Evolutionary conservation across 495 filamentous ascomycete species (phyloP).

Genomic region (Durotheca rogersii): DNA sequence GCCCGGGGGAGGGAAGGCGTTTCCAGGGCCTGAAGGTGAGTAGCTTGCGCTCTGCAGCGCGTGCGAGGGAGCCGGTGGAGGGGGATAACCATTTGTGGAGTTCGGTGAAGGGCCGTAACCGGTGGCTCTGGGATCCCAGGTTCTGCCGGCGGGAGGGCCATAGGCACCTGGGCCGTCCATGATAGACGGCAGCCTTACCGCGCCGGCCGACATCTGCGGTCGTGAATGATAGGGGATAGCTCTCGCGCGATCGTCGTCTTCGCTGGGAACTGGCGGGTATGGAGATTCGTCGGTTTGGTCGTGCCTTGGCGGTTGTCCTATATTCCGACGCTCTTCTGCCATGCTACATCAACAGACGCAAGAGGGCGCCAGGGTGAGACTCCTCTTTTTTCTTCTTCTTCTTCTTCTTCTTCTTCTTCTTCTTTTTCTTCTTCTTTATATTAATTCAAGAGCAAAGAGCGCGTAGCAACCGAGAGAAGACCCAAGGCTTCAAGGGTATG

Average conservation of each 20-base stretch:
- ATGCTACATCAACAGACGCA: slow-evolving; percentile 39
- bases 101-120: slow-evolving; percentile 28
- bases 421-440: too few relatives aligned
- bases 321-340: slow-evolving; percentile 45
- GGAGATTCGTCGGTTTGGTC: slow-evolving; percentile 41
- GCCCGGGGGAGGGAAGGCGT: slow-evolving; percentile 24
- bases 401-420: too few relatives aligned
- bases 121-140: slow-evolving; percentile 20
- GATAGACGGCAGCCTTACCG: slow-evolving; percentile 43
- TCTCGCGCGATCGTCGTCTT: slow-evolving; percentile 46
- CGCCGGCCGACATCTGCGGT: slow-evolving; percentile 32
- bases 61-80: slow-evolving; percentile 21
- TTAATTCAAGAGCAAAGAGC: slow-evolving; percentile 14
- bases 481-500: slow-evolving; percentile 6
- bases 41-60: slow-evolving; percentile 19
- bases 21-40: slow-evolving; percentile 25
- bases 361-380: slow-evolving; percentile 30
- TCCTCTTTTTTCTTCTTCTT: too few relatives aligned
- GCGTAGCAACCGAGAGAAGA: slow-evolving; percentile 10
- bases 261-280: slow-evolving; percentile 51
- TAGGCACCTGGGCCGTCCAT: slow-evolving; percentile 34
- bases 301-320: slow-evolving; percentile 42
- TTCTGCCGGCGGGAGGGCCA: slow-evolving; percentile 17
- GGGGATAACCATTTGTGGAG: slow-evolving; percentile 31
- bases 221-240: slow-evolving; percentile 37